phyloP scores from a whole-genome alignment of 2,329 filamentous ascomycete species.

The Fusarium protoensiforme region DNA sequence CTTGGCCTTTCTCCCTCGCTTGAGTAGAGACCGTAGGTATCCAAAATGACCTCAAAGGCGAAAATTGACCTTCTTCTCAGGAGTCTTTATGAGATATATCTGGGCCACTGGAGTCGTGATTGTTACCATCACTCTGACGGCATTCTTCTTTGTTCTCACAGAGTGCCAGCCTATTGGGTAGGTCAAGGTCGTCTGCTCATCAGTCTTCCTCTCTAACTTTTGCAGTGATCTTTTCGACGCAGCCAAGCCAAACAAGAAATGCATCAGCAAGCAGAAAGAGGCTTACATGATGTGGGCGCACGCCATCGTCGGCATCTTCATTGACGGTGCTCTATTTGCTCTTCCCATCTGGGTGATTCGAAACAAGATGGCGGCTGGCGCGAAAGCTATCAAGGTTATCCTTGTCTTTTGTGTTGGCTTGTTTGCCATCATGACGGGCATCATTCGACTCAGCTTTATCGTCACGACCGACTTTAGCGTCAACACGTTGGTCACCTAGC shows the following conservation, averaged over 20 bases:
- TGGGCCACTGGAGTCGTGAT: slow-evolving; percentile 25
- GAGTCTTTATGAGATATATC: slow-evolving; percentile 24
- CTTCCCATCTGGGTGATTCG: slow-evolving; percentile 52
- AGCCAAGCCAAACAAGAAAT: slow-evolving; percentile 22
- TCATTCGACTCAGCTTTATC: slow-evolving; percentile 51
- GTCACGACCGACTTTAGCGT: slow-evolving; percentile 42
- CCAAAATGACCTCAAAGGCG: background rate
- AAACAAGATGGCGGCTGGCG: slow-evolving; percentile 49
- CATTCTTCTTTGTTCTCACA: slow-evolving; percentile 36
- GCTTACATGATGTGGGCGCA: slow-evolving; percentile 46
- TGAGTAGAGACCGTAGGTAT: slow-evolving; percentile 31
- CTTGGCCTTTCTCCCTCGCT: slow-evolving; percentile 33
- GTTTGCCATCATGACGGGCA: slow-evolving; percentile 51
- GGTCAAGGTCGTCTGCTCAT: background rate
- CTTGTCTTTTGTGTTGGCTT: slow-evolving; percentile 53
- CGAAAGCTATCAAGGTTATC: slow-evolving; percentile 48
- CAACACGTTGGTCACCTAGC: slow-evolving; percentile 45
- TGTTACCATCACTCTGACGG: slow-evolving; percentile 17
- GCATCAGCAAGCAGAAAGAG: slow-evolving; percentile 27
- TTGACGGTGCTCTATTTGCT: slow-evolving; percentile 50
- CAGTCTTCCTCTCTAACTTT: background rate
- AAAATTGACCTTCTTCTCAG: background rate
- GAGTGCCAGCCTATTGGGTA: slow-evolving; percentile 38
- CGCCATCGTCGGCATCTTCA: background rate
- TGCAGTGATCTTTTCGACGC: slow-evolving; percentile 35